These are phyloP conservation scores for Calonectria ilicicola DNA, from an alignment of 2,329 filamentous ascomycete species.

Conservation along the genomic window DNA sequence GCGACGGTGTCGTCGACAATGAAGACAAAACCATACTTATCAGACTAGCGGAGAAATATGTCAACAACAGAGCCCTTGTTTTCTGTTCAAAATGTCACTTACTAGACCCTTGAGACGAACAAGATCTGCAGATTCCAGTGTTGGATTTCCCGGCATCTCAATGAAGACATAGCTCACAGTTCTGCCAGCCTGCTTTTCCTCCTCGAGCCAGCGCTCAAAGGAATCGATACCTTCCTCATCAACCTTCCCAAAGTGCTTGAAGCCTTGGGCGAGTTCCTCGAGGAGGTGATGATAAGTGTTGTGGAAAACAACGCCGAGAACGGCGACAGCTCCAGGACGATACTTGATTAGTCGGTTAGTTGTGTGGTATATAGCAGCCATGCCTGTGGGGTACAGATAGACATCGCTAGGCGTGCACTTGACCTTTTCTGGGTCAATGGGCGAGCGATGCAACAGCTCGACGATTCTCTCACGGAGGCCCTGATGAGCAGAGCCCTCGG, in stretches of 20 bases:
- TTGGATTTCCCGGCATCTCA: constrained; percentile 57
- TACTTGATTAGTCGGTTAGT: constrained; percentile 52
- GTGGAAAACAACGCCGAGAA: constrained; percentile 65
- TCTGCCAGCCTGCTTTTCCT: constrained; percentile 51
- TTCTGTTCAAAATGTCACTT: constrained; percentile 28
- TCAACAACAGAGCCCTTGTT: neutral
- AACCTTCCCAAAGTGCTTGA: constrained; percentile 62
- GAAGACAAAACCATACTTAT: constrained; percentile 58
- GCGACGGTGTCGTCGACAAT: constrained; percentile 62
- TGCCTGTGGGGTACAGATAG: constrained; percentile 66
- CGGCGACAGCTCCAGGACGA: constrained; percentile 51
- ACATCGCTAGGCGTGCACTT: constrained; percentile 53
- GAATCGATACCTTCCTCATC: constrained; percentile 54
- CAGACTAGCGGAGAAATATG: constrained; percentile 40
- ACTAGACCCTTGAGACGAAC: constrained; percentile 53
- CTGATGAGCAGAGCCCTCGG: constrained; percentile 52
- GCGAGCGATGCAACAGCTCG: constrained; percentile 55
- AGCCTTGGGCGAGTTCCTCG: constrained; percentile 56
- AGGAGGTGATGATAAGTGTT: constrained; percentile 61
- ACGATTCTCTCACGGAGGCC: constrained; percentile 55
- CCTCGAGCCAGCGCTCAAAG: constrained; percentile 59
- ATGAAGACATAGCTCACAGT: constrained; percentile 59
- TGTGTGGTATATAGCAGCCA: constrained; percentile 62
- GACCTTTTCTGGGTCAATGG: constrained; percentile 45
- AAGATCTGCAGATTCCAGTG: constrained; percentile 48